These are phyloP conservation scores for Allantophomopsis cytisporea DNA, from an alignment of 2,329 filamentous ascomycete genomes.

Conservation along the genomic window DNA sequence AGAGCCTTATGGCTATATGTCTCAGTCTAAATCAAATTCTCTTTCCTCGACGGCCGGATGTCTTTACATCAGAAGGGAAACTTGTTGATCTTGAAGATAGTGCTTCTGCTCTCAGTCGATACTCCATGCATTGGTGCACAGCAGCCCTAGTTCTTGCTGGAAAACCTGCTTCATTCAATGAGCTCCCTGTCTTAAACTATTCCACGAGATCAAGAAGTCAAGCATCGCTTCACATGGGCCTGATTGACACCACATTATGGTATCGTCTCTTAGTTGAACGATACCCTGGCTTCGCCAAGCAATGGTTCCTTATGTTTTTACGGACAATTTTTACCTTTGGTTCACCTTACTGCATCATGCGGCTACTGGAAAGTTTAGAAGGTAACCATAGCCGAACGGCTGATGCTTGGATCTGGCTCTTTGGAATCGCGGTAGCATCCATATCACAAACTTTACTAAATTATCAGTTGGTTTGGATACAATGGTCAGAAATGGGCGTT, in stretches of 20 bases:
- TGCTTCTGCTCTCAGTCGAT: conserved; percentile 41
- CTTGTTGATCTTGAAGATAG: conserved; percentile 52
- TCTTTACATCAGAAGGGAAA: conserved; percentile 38
- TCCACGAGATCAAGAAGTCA: conserved; percentile 35
- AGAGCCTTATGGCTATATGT: conserved; percentile 4
- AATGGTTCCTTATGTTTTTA: conserved; percentile 23
- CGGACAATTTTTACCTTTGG: conserved; percentile 7
- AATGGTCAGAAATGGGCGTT: conserved; percentile 6
- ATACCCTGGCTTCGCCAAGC: conserved; percentile 34
- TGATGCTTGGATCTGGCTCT: conserved; percentile 9
- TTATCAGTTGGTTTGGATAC: conserved; percentile 8
- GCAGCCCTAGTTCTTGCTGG: conserved; percentile 37
- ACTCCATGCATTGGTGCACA: conserved; percentile 51
- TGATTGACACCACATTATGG: conserved; percentile 35
- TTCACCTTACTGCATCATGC: conserved; percentile 9
- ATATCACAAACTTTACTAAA: conserved; percentile 6
- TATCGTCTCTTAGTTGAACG: conserved; percentile 42
- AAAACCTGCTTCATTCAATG: conserved; percentile 46
- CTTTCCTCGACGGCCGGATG: conserved; percentile 51
- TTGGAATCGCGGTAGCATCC: conserved; percentile 5
- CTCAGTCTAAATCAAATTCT: conserved; percentile 5
- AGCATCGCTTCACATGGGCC: conserved; percentile 22
- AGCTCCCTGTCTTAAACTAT: conserved; percentile 34
- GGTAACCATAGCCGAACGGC: conserved; percentile 5
- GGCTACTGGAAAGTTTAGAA: conserved; percentile 8